Evolutionary conservation across 1,139 yeast genomes (phyloP), one percentile per base, ranked within the genome.

Genomic region (Pneumocystis wakefieldiae): DNA sequence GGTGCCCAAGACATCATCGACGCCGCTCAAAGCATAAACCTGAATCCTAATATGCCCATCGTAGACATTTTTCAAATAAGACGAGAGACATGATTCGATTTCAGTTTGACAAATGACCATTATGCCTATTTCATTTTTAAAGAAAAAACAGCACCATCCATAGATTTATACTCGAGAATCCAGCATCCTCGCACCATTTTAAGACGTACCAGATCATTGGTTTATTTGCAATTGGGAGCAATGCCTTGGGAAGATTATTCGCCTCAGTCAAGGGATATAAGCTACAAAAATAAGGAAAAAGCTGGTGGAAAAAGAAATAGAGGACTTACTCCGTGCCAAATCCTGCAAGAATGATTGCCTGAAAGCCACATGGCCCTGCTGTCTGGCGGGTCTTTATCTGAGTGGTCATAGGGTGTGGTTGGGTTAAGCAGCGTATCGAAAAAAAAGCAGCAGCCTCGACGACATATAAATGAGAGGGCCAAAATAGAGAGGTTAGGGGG

Each of bases 131-230:
- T 41, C 61, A 48, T 19, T 59, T 62, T 65, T 8, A 32, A 32
- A 32, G 7, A 7, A 35, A 60, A 53, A 35, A 32, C 12, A 53
- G 19, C 19, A 29, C 55, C 74, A 37, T 79, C 32, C 78, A 64
- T 80, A 81, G 57, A 12, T 24, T 3, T 48, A 12, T 48, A 48
- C 55, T 48, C 14, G 82, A 81, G 72, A 88, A 87, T 66, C 86
- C 85, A 1, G 95, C 97, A 71, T 80, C 80, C 70, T 85, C 89
- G 77, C 97, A 90, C 97, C 97, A 94, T 68, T 87, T 91, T 60
- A 94, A 78, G 2, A 87, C 95, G 71, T 89, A 87, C 69, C 85
- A 85, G 61, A 94, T 77, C 87, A 92, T 84, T n/a, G 97, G 95
- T 70, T 81, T 80, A 73, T 91, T 91, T 17, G 94, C 97, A 59